A percentile compares a stretch with the other conserved stretches of the same genome.
These are phyloP conservation scores for Microbotryum intermedium DNA, from an alignment of 1,284 basidiomycete species.

Conservation along the genomic window DNA sequence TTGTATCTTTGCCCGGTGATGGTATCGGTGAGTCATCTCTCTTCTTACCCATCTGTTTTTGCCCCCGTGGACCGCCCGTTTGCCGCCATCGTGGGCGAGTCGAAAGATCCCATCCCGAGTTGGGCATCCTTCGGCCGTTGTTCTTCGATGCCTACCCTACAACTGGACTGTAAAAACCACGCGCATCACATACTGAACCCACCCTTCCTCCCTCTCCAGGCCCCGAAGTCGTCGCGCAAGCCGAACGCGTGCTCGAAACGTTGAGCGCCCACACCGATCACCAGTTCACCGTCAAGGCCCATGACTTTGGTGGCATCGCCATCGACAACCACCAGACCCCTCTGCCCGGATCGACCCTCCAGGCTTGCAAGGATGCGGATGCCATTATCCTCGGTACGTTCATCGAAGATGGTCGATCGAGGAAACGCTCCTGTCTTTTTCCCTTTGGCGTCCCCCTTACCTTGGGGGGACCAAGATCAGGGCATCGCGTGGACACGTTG, in stretches of 20 bases:
- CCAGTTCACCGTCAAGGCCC: conserved; percentile 55
- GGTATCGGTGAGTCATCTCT: conserved; percentile 66
- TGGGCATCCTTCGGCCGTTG: neutral
- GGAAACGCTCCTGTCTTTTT: neutral
- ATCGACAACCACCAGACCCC: conserved; percentile 82
- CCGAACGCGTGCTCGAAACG: conserved; percentile 70
- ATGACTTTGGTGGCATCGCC: conserved; percentile 85
- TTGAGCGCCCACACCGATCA: conserved; percentile 62
- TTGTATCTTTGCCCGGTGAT: conserved; percentile 87
- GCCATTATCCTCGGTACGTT: conserved; percentile 78
- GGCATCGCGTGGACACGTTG: neutral
- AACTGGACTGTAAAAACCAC: no score
- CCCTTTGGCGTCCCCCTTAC: no score
- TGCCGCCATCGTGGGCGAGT: no score
- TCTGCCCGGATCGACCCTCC: conserved; percentile 73
- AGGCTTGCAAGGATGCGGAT: conserved; percentile 80
- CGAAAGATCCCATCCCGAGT: no score
- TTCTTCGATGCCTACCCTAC: neutral
- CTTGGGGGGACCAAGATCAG: neutral
- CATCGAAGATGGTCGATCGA: neutral
- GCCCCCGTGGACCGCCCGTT: no score
- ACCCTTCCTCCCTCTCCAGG: conserved; percentile 47
- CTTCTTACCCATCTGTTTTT: neutral
- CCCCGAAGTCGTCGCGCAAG: conserved; percentile 87
- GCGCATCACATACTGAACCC: neutral